Evolutionary conservation across 163 green algal species (phyloP), one percentile per base, ranked within the genome.

Genomic region (Scenedesmus sp.): DNA sequence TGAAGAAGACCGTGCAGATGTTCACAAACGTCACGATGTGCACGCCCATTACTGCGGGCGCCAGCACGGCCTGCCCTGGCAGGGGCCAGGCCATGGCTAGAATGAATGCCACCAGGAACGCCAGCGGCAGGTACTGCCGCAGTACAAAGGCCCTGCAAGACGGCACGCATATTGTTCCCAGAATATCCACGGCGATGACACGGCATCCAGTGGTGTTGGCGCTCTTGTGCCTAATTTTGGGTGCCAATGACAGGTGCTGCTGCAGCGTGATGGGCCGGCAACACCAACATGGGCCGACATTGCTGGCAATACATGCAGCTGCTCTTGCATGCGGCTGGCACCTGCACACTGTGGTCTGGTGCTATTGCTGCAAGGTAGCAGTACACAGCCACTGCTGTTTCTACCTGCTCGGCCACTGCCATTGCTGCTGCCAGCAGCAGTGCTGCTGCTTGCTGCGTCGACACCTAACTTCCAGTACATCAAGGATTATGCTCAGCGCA

Each of bases 1-100:
- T 73, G 82, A 87, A 87, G 82, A 87, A 87, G 4, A 87, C 82
- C 12, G 54, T 70, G 82, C 82, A 87, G 16, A 74, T 87, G 82
- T 87, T 87, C 55, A 87, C 52, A 55, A 87, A 87, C 13, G 82
- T 87, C 3, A 87, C 55, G 55, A 87, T 15, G 82, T 87, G 82
- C 15, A 87, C 82, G 16, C 82, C 82, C 82, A 55, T 46, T 2
- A 87, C 82, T 59, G 54, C 6, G 2, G 82, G 82, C 55, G 13
- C 13, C 54, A 87, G 82, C 54, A 73, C 82, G 12, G 4, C 15
- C 15, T 70, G 55, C 46, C 82, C 82, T 7, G 82, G 82, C 55
- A 87, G 54, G 55, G 82, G 82, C 82, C 54, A 70, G 2, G 82
- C 54, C 82, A 87, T 70, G 54, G 82, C 82, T 15, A 87, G 13